Base-by-base conservation (phyloP, 257 asterid genomes). In the Penstemon barbatus region DNA sequence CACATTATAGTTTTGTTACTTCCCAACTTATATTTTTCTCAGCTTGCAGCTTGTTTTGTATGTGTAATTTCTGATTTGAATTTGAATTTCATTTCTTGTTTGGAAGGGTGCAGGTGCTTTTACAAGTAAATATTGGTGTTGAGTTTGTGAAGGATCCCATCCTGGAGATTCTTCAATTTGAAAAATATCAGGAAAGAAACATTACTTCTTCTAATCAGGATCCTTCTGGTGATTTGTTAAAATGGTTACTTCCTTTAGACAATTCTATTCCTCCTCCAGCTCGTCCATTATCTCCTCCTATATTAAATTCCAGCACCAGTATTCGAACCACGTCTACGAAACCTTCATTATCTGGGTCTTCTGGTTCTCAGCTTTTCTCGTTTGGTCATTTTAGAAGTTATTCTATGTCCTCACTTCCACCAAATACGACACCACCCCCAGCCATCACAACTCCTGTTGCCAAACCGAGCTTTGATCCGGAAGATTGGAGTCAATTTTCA, bases 71-170 rank as follows among this genome's bases (percentile, higher is more conserved):
- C 80, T 81, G 82, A 86, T 81, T 72, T 88, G 84, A 79, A 86
- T 81, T 72, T 88, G 84, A 79, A 71, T 82, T 80, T 71, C 70
- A 74, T 80, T 76, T 86, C 72, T 80, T 90, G 83, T 80, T 77
- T 81, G 99, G 96, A 91, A 89, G 97, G 91, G 86, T 89, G 95
- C 99, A 94, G 99, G 95, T 94, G 74, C 95, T 91, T 78, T 91
- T 94, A 89, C 98, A 91, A 80, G 82, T 89, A 76, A 89, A 86
- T 81, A 82, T 94, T 73, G 91, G 92, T 71, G 84, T 81, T 69
- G 95, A 86, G 71, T 81, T 82, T 71, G 79, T 87, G 61, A 84
- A 75, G 71, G 89, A 91, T 81, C 99, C 99, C 63, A 85, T 86
- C 75, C 85, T 94, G 72, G 99, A 94, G 81, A 89, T 94, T 81